Base-by-base conservation (phyloP, 2,329 filamentous ascomycete genomes). In the Aspergillus hiratsukae region DNA sequence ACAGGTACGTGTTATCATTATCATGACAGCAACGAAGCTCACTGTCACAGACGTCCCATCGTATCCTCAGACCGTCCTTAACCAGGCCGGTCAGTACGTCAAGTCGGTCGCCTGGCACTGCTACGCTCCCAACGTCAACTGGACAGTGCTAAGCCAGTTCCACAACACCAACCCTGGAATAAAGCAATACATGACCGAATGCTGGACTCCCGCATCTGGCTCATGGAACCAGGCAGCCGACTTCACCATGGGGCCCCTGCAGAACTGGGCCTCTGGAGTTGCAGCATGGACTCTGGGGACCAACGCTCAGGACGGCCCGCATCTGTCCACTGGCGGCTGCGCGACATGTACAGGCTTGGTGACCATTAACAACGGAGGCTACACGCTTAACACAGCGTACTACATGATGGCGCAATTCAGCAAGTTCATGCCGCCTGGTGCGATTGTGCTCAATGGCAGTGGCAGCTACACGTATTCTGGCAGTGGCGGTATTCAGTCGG, bases 321-420 rank as follows among this genome's bases (percentile, higher is more conserved):
- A 71, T 52, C 58, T 69, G 1, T 62, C 64, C 11, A 63, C 51
- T 21, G 68, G 68, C 10, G 68, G 68, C 3, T 71, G 68, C 53
- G 59, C 28, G 10, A 62, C 50, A n/a, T 71, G 68, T 48, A 60
- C 60, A 8, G 68, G 68, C 2, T 49, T 69, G 17, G 65, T 70
- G 4, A 67, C 66, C 23, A 57, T 69, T 31, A 65, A 67, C 7
- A 63, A 71, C 10, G 71, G 70, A 23, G 75, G 72, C 2, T 83
- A 82, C 66, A 70, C 67, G 3, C 75, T 77, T 58, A 76, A 75
- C 27, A 72, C 78, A 6, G 79, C 81, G 58, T 82, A 81, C 67
- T 82, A 82, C 65, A 80, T 81, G 74, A 70, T 83, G 58, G 80
- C 78, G 1, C 81, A 83, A 65, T 81, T 80, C 65, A 76, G 73